phyloP scores from a whole-genome alignment of 2,329 filamentous ascomycete species.

The Nemania serpens region DNA sequence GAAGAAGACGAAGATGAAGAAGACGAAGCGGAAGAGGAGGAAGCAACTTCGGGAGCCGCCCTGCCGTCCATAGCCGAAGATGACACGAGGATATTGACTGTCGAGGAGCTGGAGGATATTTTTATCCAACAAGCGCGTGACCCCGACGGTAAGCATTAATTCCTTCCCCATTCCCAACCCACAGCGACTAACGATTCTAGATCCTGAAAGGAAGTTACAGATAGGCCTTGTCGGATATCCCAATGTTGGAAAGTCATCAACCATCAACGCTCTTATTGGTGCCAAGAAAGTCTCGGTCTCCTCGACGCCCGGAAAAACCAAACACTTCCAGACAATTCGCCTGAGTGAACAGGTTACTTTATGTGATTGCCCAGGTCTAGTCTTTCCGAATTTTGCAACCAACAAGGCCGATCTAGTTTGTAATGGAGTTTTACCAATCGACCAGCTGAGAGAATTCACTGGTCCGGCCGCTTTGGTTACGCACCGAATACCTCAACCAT shows the following conservation, averaged over 20 bases:
- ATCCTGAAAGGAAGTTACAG: constrained; percentile 69
- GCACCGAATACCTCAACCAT: constrained; percentile 81
- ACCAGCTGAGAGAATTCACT: constrained; percentile 91
- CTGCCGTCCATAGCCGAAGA: constrained; percentile 53
- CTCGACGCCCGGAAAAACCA: constrained; percentile 95
- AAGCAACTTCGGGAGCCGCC: constrained; percentile 43
- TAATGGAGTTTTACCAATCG: constrained; percentile 92
- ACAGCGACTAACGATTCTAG: constrained; percentile 42
- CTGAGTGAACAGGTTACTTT: constrained; percentile 87
- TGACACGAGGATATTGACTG: constrained; percentile 82
- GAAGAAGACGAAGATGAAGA: constrained; percentile 42
- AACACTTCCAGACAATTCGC: constrained; percentile 98
- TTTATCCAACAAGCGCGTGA: constrained; percentile 77
- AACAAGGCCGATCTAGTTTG: constrained; percentile 97
- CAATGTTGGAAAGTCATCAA: constrained; percentile 98
- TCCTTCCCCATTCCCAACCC: not conserved
- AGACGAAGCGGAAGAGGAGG: constrained; percentile 20
- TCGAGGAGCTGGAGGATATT: constrained; percentile 88
- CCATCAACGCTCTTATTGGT: constrained; percentile 98
- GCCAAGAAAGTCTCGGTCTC: constrained; percentile 99
- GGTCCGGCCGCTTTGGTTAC: constrained; percentile 85
- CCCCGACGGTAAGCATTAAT: constrained; percentile 52
- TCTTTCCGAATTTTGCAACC: constrained; percentile 96
- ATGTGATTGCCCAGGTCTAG: constrained; percentile 97
- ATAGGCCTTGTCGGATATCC: constrained; percentile 97